Evolutionary conservation across 1,139 yeast genomes (phyloP).

Genomic region (Suhomyces bokatorum): DNA sequence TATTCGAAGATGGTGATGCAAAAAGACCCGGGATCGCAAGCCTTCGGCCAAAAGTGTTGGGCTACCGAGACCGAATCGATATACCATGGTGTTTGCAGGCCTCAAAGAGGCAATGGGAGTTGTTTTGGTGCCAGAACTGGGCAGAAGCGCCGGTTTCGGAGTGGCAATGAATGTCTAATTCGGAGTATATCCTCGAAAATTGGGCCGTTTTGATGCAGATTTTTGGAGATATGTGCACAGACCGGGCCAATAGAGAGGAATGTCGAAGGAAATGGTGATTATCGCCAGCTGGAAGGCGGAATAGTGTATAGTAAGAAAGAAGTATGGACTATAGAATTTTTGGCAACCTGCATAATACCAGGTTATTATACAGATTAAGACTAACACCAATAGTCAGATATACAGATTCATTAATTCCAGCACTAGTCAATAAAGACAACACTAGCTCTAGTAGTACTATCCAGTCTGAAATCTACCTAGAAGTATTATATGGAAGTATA

Average conservation of each 20-base stretch:
- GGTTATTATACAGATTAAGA: no score
- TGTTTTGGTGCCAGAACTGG: background rate
- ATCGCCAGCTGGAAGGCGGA: no score
- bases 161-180: background rate
- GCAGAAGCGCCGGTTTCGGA: background rate
- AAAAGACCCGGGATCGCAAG: background rate
- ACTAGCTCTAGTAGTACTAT: no score
- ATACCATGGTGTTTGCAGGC: background rate
- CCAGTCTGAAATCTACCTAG: background rate
- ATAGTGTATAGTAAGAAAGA: no score
- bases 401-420: no score
- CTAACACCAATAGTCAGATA: no score
- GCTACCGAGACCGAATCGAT: background rate
- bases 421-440: no score
- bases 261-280: no score
- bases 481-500: conserved; percentile 1
- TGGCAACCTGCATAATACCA: no score
- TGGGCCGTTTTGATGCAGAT: background rate
- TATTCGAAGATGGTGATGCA: background rate
- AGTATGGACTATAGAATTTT: no score
- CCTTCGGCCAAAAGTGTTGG: background rate
- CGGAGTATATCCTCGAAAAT: background rate
- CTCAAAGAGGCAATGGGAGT: background rate
- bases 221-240: no score
- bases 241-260: no score